A percentile compares a stretch with the other conserved stretches of the same genome.
phyloP scores from a whole-genome alignment of 129 eudicot species.

The Glebionis coronaria region DNA sequence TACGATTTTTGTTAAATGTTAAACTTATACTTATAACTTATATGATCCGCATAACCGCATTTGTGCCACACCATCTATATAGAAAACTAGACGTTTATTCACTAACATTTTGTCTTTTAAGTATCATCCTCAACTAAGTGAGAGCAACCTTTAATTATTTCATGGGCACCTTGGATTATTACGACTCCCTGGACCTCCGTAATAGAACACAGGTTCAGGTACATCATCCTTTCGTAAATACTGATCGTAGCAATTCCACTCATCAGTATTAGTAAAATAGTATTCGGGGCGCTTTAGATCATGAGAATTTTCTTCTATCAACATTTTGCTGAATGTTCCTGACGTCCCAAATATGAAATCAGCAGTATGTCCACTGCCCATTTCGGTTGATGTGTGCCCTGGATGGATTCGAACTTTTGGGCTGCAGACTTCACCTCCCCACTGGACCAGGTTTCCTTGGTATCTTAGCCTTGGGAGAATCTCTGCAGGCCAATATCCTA shows the following conservation, averaged over 20 bases:
- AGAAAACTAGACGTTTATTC: no score
- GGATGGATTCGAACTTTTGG: conserved; percentile 24
- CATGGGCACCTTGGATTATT: conserved; percentile 14
- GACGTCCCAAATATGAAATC: no score
- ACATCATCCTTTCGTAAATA: not conserved
- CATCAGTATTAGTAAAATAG: no score
- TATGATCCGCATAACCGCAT: no score
- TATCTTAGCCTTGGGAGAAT: not conserved
- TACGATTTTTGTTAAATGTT: no score
- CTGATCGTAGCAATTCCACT: no score
- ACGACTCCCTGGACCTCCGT: conserved; percentile 25
- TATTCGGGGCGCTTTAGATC: no score
- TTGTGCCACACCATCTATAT: no score
- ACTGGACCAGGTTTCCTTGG: conserved; percentile 22
- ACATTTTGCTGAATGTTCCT: no score
- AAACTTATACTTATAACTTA: no score
- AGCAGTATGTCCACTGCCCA: conserved; percentile 20
- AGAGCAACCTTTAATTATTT: not conserved
- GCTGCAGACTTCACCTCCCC: conserved; percentile 39
- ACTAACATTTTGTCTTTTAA: no score
- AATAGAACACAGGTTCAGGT: conserved; percentile 4
- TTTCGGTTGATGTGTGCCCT: conserved; percentile 22
- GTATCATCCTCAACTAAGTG: not conserved
- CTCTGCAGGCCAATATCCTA: conserved; percentile 32
- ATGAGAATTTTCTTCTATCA: no score